Evolutionary conservation across 2,329 filamentous ascomycete genomes (phyloP).

Genomic region (Pyrenophora teres): DNA sequence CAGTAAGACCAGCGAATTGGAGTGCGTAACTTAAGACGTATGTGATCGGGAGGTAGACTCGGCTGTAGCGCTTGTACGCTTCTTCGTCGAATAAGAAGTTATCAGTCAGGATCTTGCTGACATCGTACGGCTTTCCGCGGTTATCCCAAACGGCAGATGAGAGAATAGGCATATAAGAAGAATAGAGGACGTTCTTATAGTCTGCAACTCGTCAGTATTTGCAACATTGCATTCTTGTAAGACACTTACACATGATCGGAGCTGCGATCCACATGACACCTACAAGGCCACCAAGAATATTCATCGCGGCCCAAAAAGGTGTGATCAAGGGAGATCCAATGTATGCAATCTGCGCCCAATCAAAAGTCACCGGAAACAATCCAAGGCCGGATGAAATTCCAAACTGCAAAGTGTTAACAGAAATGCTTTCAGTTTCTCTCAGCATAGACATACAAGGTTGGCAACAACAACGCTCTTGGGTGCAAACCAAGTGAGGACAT

Average conservation of each 20-base stretch:
- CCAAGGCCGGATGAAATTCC: conserved; percentile 84
- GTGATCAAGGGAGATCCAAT: conserved; percentile 84
- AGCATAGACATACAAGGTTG: conserved; percentile 62
- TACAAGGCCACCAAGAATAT: conserved; percentile 78
- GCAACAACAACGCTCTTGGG: conserved; percentile 84
- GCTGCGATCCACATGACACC: conserved; percentile 85
- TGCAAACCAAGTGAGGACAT: conserved; percentile 84
- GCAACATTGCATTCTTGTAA: neutral
- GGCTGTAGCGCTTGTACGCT: conserved; percentile 79
- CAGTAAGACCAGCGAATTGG: conserved; percentile 81
- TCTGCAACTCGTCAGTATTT: conserved; percentile 48
- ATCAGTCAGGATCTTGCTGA: conserved; percentile 75
- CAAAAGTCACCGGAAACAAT: conserved; percentile 83
- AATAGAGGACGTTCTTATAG: conserved; percentile 78
- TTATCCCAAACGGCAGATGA: conserved; percentile 88
- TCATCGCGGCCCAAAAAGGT: conserved; percentile 85
- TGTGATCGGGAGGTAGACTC: conserved; percentile 83
- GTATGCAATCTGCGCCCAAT: conserved; percentile 88
- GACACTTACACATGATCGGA: conserved; percentile 66
- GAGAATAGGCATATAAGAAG: conserved; percentile 84
- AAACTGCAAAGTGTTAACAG: conserved; percentile 55
- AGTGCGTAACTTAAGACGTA: conserved; percentile 86
- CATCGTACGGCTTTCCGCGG: conserved; percentile 77
- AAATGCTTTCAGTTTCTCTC: neutral
- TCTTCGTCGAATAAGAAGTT: conserved; percentile 78